These are phyloP conservation scores for Gynandropsis gynandra DNA, from an alignment of 345 rosid species.

Conservation along the genomic window DNA sequence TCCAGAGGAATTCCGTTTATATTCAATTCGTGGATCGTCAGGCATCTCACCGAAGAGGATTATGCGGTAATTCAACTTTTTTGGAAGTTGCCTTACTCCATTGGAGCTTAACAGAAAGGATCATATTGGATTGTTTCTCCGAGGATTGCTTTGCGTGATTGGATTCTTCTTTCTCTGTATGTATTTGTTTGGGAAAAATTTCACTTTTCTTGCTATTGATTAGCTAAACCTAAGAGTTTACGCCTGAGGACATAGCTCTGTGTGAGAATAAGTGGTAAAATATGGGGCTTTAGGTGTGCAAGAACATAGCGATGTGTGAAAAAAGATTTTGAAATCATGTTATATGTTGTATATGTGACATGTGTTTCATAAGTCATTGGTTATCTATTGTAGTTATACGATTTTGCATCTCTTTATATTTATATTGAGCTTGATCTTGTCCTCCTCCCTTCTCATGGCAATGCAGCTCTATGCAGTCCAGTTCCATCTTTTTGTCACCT, in stretches of 20 bases:
- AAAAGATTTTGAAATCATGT: neutral
- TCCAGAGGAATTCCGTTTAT: slow-evolving; percentile 86
- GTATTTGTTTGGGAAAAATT: no score
- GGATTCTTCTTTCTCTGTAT: neutral
- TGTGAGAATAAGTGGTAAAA: neutral
- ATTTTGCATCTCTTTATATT: neutral
- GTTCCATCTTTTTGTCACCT: slow-evolving; percentile 74
- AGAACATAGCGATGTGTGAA: neutral
- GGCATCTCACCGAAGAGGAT: slow-evolving; percentile 63
- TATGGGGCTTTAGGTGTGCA: neutral
- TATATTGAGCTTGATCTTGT: slow-evolving; percentile 1
- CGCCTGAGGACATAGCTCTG: neutral
- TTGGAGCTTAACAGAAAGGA: no score
- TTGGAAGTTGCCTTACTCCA: neutral
- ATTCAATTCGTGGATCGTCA: slow-evolving; percentile 82
- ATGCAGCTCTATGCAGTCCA: slow-evolving; percentile 81
- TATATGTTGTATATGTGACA: neutral
- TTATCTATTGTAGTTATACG: neutral
- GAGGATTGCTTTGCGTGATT: neutral
- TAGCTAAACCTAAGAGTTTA: neutral
- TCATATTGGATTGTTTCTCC: neutral
- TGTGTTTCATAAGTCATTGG: neutral
- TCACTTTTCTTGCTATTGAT: neutral
- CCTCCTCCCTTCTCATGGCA: neutral
- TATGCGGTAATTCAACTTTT: slow-evolving; percentile 51